Conservation (phyloP, 805 yeast species). For the Wickerhamiella qilinensis region DNA sequence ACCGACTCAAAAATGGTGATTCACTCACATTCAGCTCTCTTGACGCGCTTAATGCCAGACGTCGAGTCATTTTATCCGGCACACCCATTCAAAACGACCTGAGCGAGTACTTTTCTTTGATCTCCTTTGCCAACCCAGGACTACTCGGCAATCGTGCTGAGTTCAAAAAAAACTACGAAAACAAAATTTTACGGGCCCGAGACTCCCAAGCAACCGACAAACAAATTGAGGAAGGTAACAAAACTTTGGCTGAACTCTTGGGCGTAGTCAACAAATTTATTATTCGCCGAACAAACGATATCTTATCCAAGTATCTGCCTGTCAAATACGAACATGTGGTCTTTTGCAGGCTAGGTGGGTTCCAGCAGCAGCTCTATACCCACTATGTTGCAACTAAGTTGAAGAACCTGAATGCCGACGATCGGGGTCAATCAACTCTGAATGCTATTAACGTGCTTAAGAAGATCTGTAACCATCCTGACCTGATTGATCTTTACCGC, state of each 20-base stretch:
- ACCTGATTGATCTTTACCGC: constrained; percentile 53
- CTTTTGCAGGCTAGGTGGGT: constrained; percentile 68
- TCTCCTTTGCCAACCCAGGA: constrained; percentile 91
- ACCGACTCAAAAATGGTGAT: constrained; percentile 73
- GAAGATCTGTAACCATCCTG: constrained; percentile 91
- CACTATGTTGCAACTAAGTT: constrained; percentile 69
- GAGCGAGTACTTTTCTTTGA: constrained; percentile 78
- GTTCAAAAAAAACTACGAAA: constrained; percentile 72
- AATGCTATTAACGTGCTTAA: constrained; percentile 80
- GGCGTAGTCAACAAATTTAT: constrained; percentile 73
- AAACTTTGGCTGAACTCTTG: constrained; percentile 52
- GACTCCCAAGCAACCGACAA: constrained; percentile 79
- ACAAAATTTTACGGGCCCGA: constrained; percentile 64
- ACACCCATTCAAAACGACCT: constrained; percentile 95
- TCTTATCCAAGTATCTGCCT: constrained; percentile 82
- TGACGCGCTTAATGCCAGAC: constrained; percentile 63
- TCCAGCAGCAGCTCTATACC: constrained; percentile 56
- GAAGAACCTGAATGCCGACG: constrained; percentile 35
- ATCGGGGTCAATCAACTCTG: constrained; percentile 56
- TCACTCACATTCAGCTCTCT: constrained; percentile 80
- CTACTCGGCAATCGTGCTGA: constrained; percentile 70
- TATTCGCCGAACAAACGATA: constrained; percentile 89
- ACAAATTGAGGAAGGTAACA: constrained; percentile 54
- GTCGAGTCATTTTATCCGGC: constrained; percentile 87
- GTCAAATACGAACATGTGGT: constrained; percentile 94